Base-by-base conservation (phyloP, 352 stramenopile species). In the Phytophthora palmivora region DNA sequence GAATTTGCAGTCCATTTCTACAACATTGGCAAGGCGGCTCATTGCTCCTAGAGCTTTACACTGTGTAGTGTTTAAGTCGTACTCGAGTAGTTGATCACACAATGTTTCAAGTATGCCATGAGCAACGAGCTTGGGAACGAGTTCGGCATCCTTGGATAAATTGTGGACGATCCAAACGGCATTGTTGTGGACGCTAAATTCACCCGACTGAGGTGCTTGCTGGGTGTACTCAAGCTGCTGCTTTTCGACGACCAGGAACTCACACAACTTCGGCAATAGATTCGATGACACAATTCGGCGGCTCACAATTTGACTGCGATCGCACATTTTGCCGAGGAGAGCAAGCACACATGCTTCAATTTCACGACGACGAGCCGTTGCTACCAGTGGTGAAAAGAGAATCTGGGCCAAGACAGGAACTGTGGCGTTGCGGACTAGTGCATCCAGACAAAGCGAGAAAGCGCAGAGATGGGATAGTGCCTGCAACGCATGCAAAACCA, bases 381-480 rank as follows among this genome's bases (percentile, higher is more conserved):
- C 59, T 16, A 78, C 73, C 9, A 87, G 52, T 8, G 65, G 67
- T 0, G 83, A 86, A 16, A 75, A 82, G 12, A 94, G 69, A 22
- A 94, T 87, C n/a, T 94, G 84, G 0, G 64, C 81, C 18, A 94
- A 46, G 2, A 94, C 84, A 0, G 84, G 82, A 5, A 94, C 84
- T 0, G 84, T 94, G 2, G 84, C 82, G 39, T 94, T 76, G n/a
- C 72, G 75, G 2, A 94, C 76, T 0, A 94, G 59, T 8, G 82
- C 78, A 51, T 94, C 84, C 0, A 91, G 57, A 34, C 81, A 90
- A 21, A 88, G 64, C 1, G 82, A 61, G 32, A 88, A 82, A 7
- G 85, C 79, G 34, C 82, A 85, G 18, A 94, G 50, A 15, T 87
- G 63, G 11, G 74, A 74, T 15, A 94, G 59, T 7, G 76, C 62